phyloP scores from a whole-genome alignment of 2,329 filamentous ascomycete genomes.

The Diaporthe sp. region DNA sequence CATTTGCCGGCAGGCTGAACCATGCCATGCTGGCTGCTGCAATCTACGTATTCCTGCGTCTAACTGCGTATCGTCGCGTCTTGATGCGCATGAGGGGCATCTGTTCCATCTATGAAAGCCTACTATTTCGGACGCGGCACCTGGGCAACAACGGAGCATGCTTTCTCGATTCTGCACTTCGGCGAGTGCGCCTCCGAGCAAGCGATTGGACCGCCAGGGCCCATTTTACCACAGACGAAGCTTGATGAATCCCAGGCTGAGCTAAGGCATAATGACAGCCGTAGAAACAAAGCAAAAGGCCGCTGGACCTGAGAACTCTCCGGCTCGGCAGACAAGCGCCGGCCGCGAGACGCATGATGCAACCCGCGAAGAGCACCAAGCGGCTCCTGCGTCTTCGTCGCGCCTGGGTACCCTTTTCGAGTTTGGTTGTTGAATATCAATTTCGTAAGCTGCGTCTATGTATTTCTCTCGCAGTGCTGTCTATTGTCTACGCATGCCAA shows the following conservation, averaged over 20 bases:
- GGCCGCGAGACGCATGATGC: not conserved
- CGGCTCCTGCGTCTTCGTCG: not conserved
- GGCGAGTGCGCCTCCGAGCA: not conserved
- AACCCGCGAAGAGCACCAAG: not conserved
- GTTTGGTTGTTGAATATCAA: not conserved
- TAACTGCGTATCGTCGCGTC: not conserved
- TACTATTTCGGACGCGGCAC: constrained; percentile 1
- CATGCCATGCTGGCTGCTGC: constrained; percentile 19
- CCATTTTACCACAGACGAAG: not conserved
- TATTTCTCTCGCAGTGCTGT: not conserved
- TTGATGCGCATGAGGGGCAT: constrained; percentile 13
- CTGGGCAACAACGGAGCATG: not conserved
- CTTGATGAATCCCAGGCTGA: not conserved
- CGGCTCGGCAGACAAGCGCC: constrained; percentile 4
- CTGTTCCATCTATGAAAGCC: constrained; percentile 2
- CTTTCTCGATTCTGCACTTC: not conserved
- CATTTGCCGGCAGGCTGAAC: not conserved
- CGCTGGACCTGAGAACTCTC: not conserved
- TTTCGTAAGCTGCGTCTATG: not conserved
- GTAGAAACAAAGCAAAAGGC: not conserved
- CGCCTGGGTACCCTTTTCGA: not conserved
- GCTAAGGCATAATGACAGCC: not conserved
- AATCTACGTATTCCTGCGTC: not conserved
- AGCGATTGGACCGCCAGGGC: not conserved
- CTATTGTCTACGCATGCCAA: not conserved